phyloP scores from a whole-genome alignment of 75 land plant genomes.

The Larix kaempferi region DNA sequence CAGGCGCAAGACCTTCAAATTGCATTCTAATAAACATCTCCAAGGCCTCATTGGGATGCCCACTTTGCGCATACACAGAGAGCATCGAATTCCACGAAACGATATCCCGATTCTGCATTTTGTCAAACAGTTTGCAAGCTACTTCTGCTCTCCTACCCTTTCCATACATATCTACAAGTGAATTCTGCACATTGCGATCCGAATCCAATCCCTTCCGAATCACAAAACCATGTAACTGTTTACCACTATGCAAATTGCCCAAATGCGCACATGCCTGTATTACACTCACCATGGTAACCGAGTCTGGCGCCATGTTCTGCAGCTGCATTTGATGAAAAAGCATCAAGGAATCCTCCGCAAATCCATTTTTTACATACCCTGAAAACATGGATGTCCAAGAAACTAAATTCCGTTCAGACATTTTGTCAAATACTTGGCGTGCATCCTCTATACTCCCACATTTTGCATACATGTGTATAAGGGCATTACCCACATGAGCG shows the following conservation, averaged over 20 bases:
- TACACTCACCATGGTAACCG: conserved; percentile 11
- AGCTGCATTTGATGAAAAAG: conserved; percentile 14
- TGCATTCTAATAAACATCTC: conserved; percentile 8
- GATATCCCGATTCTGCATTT: conserved; percentile 9
- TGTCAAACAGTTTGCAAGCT: conserved; percentile 11
- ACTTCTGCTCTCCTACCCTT: neutral
- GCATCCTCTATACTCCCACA: conserved; percentile 10
- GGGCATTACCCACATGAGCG: conserved; percentile 8
- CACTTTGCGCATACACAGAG: conserved; percentile 16
- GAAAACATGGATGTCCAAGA: conserved; percentile 18
- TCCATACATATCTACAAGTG: conserved; percentile 18
- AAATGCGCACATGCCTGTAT: neutral
- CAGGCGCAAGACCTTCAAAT: neutral
- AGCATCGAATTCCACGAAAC: conserved; percentile 17
- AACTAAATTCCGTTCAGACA: conserved; percentile 15
- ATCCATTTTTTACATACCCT: conserved; percentile 15
- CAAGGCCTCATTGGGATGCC: conserved; percentile 5
- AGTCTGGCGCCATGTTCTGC: neutral
- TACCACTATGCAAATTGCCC: neutral
- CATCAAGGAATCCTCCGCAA: neutral
- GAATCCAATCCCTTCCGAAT: neutral
- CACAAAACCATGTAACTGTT: conserved; percentile 11
- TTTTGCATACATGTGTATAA: conserved; percentile 20
- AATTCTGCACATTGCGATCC: conserved; percentile 4
- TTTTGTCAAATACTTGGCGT: conserved; percentile 15